phyloP scores from a whole-genome alignment of 1,284 basidiomycete species.

The Ganoderma lingzhi region DNA sequence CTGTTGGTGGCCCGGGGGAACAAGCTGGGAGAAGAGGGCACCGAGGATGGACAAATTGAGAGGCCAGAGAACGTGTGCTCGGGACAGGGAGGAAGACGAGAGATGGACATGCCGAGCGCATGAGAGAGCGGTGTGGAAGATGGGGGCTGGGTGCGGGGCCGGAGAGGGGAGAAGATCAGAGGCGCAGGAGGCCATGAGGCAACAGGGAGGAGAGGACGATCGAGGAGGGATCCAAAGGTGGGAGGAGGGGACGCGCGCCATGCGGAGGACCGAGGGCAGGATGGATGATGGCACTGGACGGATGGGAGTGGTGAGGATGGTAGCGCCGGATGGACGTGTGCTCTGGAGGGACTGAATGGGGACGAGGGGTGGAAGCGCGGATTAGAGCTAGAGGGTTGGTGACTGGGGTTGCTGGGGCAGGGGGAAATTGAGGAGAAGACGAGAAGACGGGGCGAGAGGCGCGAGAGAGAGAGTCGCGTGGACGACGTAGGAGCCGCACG shows the following conservation, averaged over 20 bases:
- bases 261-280: constrained; percentile 27
- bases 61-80: constrained; percentile 7
- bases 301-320: constrained; percentile 5
- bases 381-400: constrained; percentile 1
- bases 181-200: constrained; percentile 23
- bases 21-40: constrained; percentile 12
- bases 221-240: constrained; percentile 11
- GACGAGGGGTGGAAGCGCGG: constrained; percentile 3
- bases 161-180: constrained; percentile 15
- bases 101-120: constrained; percentile 16
- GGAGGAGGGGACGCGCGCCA: constrained; percentile 15
- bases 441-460: constrained; percentile 13
- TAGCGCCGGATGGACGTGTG: constrained; percentile 9
- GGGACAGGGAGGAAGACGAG: constrained; percentile 3
- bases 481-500: constrained; percentile 10
- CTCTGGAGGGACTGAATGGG: constrained; percentile 20
- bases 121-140: constrained; percentile 11
- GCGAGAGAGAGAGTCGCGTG: constrained; percentile 13
- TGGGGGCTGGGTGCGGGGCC: constrained; percentile 22
- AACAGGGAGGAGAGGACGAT: constrained; percentile 13
- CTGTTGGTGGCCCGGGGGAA: constrained; percentile 14
- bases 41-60: constrained; percentile 18
- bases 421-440: constrained; percentile 6
- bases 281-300: not conserved
- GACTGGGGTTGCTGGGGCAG: not conserved